A percentile compares a stretch with the other conserved stretches of the same genome.
Evolutionary conservation across 495 filamentous ascomycete genomes (phyloP).

Genomic region (Neurospora africana): DNA sequence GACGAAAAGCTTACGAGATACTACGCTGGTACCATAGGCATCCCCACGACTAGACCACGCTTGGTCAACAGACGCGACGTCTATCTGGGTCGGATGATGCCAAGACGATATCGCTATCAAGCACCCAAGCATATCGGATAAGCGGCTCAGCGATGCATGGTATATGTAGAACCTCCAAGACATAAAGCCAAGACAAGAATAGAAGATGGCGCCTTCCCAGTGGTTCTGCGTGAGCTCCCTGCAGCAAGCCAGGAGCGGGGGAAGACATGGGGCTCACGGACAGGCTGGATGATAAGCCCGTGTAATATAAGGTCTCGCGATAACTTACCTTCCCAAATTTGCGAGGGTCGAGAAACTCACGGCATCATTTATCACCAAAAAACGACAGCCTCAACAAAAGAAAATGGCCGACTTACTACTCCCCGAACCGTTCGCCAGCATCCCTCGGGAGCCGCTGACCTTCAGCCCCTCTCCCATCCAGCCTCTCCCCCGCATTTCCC

Average conservation of each 20-base stretch:
- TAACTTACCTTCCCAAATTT: background rate
- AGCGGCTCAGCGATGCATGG: background rate
- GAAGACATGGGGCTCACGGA: background rate
- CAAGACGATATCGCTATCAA: background rate
- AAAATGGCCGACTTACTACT: constrained; percentile 29
- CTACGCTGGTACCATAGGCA: background rate
- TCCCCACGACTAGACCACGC: background rate
- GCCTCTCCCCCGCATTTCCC: constrained; percentile 45
- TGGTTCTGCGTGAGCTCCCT: background rate
- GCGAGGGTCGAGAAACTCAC: background rate
- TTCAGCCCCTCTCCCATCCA: constrained; percentile 53
- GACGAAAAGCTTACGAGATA: background rate
- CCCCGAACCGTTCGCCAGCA: constrained; percentile 47
- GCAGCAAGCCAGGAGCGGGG: background rate
- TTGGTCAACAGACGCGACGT: background rate
- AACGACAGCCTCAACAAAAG: background rate
- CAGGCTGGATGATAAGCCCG: background rate
- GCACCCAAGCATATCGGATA: background rate
- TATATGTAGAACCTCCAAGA: background rate
- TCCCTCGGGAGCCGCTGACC: constrained; percentile 43
- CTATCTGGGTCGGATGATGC: background rate
- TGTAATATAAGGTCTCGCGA: background rate
- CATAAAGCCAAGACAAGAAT: background rate
- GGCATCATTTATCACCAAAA: background rate
- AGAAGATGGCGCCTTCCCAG: background rate